These are phyloP conservation scores for Colletotrichum sp. DNA, from an alignment of 2,329 filamentous ascomycete genomes.

Conservation along the genomic window DNA sequence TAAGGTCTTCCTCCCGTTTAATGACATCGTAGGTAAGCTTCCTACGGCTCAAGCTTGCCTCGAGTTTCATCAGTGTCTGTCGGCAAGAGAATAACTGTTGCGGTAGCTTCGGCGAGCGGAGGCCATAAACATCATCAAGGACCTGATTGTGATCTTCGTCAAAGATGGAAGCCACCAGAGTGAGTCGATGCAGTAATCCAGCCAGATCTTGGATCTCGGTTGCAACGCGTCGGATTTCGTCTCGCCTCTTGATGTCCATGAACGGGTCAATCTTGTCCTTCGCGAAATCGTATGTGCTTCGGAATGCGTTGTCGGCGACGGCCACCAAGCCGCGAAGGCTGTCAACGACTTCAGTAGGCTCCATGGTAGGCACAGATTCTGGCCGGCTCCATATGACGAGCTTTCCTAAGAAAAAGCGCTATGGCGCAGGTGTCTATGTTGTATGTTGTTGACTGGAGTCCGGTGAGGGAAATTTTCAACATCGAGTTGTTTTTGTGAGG, in stretches of 20 bases:
- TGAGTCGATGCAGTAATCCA: not conserved
- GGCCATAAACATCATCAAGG: not conserved
- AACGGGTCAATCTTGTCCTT: not conserved
- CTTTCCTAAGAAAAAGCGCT: not conserved
- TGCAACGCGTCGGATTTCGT: not conserved
- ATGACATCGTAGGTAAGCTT: not conserved
- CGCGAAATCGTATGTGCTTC: not conserved
- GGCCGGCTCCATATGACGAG: not conserved
- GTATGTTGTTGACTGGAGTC: not conserved
- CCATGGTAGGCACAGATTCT: not conserved
- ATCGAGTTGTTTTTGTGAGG: not conserved
- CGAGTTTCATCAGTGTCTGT: not conserved
- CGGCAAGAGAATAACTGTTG: not conserved
- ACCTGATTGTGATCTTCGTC: not conserved
- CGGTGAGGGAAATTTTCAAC: not conserved
- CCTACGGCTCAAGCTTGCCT: not conserved
- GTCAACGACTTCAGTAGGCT: not conserved
- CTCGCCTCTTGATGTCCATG: not conserved
- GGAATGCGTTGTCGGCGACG: not conserved
- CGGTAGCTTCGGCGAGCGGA: not conserved
- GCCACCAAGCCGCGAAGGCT: not conserved
- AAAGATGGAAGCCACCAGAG: not conserved
- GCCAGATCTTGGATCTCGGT: not conserved
- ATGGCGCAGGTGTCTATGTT: not conserved
- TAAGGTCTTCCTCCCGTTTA: not conserved